Evolutionary conservation across 2,329 filamentous ascomycete species (phyloP).

Genomic region (Phialemonium atrogriseum): DNA sequence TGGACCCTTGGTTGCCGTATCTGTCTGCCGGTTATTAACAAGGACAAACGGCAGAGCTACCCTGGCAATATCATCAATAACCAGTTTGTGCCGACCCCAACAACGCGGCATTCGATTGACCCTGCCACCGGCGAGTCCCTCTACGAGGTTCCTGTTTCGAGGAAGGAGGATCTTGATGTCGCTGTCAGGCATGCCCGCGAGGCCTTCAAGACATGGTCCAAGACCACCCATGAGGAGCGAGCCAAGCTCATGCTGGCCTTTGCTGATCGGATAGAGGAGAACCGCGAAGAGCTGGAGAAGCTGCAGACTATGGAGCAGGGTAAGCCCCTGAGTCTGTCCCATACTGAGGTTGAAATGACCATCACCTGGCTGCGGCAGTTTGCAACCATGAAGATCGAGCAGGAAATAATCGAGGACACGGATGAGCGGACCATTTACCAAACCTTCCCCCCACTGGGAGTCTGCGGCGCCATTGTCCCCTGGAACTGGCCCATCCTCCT

Average conservation of each 20-base stretch:
- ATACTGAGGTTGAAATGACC: constrained; percentile 10
- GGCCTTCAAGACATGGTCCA: constrained; percentile 29
- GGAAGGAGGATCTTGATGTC: constrained; percentile 27
- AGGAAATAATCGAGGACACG: constrained; percentile 26
- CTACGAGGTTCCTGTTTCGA: constrained; percentile 28
- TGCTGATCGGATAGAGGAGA: constrained; percentile 24
- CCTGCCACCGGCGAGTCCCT: constrained; percentile 23
- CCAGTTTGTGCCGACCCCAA: constrained; percentile 8
- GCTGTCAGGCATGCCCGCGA: constrained; percentile 25
- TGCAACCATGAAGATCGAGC: constrained; percentile 18
- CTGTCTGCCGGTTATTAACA: too few relatives aligned
- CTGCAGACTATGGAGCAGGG: constrained; percentile 15
- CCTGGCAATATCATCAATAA: constrained; percentile 17
- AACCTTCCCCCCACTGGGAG: constrained; percentile 37
- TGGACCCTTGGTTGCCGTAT: too few relatives aligned
- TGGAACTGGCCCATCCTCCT: constrained; percentile 50
- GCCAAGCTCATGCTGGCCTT: constrained; percentile 19
- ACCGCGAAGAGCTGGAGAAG: constrained; percentile 10
- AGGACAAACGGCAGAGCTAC: constrained; percentile 10
- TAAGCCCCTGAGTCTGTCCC: constrained; percentile 11
- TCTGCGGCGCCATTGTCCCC: constrained; percentile 47
- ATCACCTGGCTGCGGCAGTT: constrained; percentile 13
- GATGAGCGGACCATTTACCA: constrained; percentile 15
- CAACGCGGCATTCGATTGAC: constrained; percentile 21
- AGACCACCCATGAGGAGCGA: constrained; percentile 23